Conservation (phyloP, 192 early-diverging fungal genomes). For the Physocladia obscura region DNA sequence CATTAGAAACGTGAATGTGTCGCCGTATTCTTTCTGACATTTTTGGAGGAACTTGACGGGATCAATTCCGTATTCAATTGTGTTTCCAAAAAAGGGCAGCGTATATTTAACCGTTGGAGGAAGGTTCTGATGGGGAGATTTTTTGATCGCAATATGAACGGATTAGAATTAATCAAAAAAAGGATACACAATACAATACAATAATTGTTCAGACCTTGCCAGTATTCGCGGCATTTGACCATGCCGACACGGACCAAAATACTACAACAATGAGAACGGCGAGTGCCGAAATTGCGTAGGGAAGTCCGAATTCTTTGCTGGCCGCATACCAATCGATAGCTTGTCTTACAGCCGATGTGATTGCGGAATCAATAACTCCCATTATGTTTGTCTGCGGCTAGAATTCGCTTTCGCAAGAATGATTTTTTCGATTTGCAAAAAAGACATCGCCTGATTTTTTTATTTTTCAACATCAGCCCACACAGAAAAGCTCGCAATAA, state of each 20-base stretch:
- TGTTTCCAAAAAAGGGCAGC: constrained; percentile 86
- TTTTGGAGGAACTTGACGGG: constrained; percentile 86
- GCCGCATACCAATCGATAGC: background rate
- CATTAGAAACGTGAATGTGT: constrained; percentile 91
- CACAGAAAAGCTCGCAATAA: no score
- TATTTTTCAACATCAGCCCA: no score
- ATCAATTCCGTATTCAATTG: constrained; percentile 82
- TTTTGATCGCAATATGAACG: no score
- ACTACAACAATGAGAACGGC: constrained; percentile 15
- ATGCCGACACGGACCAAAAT: constrained; percentile 12
- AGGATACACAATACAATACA: background rate
- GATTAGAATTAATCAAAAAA: background rate
- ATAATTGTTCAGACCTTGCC: background rate
- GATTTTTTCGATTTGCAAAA: no score
- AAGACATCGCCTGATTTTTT: no score
- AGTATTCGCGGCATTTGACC: background rate
- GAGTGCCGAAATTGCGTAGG: constrained; percentile 10
- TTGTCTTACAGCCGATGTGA: background rate
- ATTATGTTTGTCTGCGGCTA: no score
- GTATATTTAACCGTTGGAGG: constrained; percentile 59
- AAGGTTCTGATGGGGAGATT: no score
- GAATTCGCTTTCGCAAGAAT: no score
- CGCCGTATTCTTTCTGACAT: constrained; percentile 80
- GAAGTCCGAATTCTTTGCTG: no score
- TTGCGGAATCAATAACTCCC: constrained; percentile 23